phyloP scores from a whole-genome alignment of 1,284 basidiomycete species.

The Apiotrichum gracile region DNA sequence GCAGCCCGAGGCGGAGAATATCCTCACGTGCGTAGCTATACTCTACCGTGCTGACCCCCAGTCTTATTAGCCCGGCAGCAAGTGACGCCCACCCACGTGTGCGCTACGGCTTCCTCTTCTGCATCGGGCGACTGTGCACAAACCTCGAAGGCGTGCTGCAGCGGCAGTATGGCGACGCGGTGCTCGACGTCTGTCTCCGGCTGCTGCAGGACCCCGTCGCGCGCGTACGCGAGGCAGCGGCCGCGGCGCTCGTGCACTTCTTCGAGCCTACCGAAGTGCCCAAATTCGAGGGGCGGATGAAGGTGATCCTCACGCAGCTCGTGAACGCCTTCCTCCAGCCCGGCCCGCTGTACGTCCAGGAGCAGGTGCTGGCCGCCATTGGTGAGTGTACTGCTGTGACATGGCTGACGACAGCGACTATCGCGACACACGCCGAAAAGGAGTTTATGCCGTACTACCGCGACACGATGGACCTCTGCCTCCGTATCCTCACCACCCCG shows the following conservation, averaged over 20 bases:
- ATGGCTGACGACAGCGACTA: slow-evolving; percentile 58
- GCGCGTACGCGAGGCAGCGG: slow-evolving; percentile 73
- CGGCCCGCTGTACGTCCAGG: slow-evolving; percentile 61
- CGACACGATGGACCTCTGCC: slow-evolving; percentile 27
- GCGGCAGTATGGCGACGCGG: slow-evolving; percentile 18
- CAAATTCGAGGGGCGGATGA: slow-evolving; percentile 65
- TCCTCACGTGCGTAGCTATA: not conserved
- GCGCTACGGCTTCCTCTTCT: slow-evolving; percentile 76
- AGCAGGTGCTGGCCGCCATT: slow-evolving; percentile 69
- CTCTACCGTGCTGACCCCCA: not conserved
- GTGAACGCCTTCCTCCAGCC: slow-evolving; percentile 2
- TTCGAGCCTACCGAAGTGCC: slow-evolving; percentile 73
- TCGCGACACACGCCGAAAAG: slow-evolving; percentile 69
- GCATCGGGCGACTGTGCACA: slow-evolving; percentile 75
- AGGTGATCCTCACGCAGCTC: slow-evolving; percentile 8
- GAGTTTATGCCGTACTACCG: slow-evolving; percentile 34
- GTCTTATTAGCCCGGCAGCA: slow-evolving; percentile 66
- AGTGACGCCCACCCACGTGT: slow-evolving; percentile 72
- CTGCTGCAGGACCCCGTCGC: slow-evolving; percentile 69
- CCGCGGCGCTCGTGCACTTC: slow-evolving; percentile 80
- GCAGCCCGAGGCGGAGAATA: too few relatives aligned
- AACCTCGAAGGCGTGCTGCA: slow-evolving; percentile 51
- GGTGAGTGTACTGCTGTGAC: slow-evolving; percentile 12
- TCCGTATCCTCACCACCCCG: slow-evolving; percentile 60
- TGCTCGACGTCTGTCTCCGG: slow-evolving; percentile 61